Base-by-base conservation (phyloP, 2,329 filamentous ascomycete species). In the Epichloe aotearoae region DNA sequence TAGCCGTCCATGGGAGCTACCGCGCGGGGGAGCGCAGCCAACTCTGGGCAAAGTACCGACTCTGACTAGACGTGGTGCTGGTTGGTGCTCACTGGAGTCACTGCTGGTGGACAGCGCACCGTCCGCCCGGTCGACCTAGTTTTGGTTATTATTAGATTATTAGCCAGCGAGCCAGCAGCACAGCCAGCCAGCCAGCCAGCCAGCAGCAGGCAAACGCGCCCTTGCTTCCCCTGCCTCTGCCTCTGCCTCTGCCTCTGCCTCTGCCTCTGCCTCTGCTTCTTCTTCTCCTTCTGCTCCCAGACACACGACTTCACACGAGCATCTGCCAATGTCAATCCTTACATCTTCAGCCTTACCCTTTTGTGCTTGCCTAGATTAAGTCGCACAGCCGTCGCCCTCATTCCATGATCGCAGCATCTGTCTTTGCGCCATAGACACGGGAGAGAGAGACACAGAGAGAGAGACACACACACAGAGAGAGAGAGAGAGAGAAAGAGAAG, bases 251-350 rank as follows among this genome's bases (percentile, higher is more conserved):
- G 26, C 26, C 3, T 42, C 50, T 23, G 49, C 6, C 23, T 23
- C 23, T 20, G 20, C 50, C 23, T 36, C 37, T 41, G 34, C 50
- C 39, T 50, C 38, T 23, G 38, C 36, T n/a, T 50, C 33, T 47
- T 46, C 41, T 40, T 26, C 37, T 17, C 5, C 19, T 15, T 34
- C 14, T 34, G 14, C 45, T 30, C 14, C 26, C 30, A 30, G 30
- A 30, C 30, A 30, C 8, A 4, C 30, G 30, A 4, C 1, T 30
- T 30, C 8, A 11, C 30, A 30, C 41, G 19, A 46, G 30, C 37
- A 34, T 42, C 47, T 52, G 34, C 47, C 42, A 46, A 49, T 52
- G 48, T 50, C 47, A 46, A 50, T 52, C 50, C 50, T 17, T 46
- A 33, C 50, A 52, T 49, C 47, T 34, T 34, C 48, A 46, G 51